Evolutionary conservation across 2,329 filamentous ascomycete species (phyloP), one percentile per base, ranked within the genome.

Genomic region (Xylaria sp.): DNA sequence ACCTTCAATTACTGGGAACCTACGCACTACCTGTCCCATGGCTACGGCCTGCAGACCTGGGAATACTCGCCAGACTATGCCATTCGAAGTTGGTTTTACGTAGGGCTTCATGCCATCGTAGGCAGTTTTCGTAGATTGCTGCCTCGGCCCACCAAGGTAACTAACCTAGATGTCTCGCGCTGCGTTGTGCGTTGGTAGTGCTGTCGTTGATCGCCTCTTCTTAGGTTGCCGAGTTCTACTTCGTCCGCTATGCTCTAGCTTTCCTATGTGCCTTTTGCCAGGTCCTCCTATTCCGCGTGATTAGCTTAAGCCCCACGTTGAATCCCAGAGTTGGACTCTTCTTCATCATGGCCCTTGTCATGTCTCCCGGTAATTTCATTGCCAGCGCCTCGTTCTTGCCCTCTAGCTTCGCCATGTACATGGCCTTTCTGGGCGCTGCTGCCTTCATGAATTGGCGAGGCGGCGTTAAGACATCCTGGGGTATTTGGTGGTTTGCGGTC

Each of bases 1-100:
- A 95, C 95, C 11, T 99, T 97, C 87, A 99, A 99, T 80, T 99
- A 97, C 84, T 99, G 95, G 94, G 96, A 99, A 77, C 95, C 96
- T 0, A 90, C 94, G 0, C 96, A 99, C 81, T 99, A 97, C 80
- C 87, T 99, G 33, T 92, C 90, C 67, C 94, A 97, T 83, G 93
- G 93, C 75, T 95, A 97, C 77, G 96, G 95, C 46, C 85, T 97
- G 59, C 94, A 99, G 83, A 99, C 96, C 0, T 99, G 96, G 96
- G 96, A 99, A 81, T 99, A 98, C 81, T 97, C 95, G 0, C 96
- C 96, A 5, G 91, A 95, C 66, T 98, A 92, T 81, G 93, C 94
- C 59, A 97, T 99, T 74, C 90, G 96, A 71, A 97, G 94, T 82
- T 99, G 96, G 96, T 85, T 94, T 26, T 99, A 99, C 77, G 85